Evolutionary conservation across 257 asterid species (phyloP).

Genomic region (Forsythia viridissima): DNA sequence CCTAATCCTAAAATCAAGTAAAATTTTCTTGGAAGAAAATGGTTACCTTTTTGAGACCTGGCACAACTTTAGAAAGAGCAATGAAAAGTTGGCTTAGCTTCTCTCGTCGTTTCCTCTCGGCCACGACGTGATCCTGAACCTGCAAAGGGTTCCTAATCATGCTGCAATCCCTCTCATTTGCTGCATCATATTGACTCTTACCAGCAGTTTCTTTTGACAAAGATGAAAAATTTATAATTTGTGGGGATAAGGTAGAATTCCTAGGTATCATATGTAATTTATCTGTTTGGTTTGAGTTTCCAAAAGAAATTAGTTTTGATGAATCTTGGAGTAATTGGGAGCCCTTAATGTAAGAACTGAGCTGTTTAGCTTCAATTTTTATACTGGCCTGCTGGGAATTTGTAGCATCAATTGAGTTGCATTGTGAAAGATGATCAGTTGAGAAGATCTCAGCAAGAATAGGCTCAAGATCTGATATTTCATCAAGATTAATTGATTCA

Average conservation of each 20-base stretch:
- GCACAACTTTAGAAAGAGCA: slow-evolving; percentile 53
- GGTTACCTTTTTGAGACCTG: slow-evolving; percentile 69
- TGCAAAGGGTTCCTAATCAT: slow-evolving; percentile 36
- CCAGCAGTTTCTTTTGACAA: not conserved
- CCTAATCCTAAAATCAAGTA: not conserved
- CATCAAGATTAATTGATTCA: slow-evolving; percentile 1
- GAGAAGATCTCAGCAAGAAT: slow-evolving; percentile 31
- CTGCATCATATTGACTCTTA: not conserved
- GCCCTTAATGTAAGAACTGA: not conserved
- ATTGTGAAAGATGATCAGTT: not conserved
- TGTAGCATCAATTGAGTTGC: not conserved
- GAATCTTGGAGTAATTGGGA: not conserved
- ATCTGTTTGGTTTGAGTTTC: slow-evolving; percentile 13
- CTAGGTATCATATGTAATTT: not conserved
- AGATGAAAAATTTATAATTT: slow-evolving; percentile 33
- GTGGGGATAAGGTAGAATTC: slow-evolving; percentile 14
- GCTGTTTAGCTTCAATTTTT: not conserved
- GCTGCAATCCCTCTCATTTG: not conserved
- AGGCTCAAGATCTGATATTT: slow-evolving; percentile 33
- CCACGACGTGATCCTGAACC: slow-evolving; percentile 57
- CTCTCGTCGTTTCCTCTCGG: slow-evolving; percentile 67
- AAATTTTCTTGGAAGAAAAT: not conserved
- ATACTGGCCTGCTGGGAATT: not conserved
- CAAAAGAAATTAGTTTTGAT: slow-evolving; percentile 23
- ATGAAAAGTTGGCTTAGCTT: slow-evolving; percentile 57